These are phyloP conservation scores for Aphanocladium album DNA, from an alignment of 2,329 filamentous ascomycete species.

Conservation along the genomic window DNA sequence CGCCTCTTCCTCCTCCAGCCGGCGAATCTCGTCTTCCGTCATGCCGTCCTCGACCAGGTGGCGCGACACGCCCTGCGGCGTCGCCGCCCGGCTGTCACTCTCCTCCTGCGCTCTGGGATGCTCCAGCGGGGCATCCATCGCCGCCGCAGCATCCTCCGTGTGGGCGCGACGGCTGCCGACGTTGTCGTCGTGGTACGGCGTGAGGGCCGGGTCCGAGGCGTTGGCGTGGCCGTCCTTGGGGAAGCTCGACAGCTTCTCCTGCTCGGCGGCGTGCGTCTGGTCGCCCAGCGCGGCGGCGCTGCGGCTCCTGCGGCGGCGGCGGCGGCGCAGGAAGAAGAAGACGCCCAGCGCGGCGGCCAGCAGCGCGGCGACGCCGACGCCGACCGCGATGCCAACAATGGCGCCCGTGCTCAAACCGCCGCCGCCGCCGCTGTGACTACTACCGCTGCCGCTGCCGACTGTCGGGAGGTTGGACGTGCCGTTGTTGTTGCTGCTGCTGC, in stretches of 20 bases:
- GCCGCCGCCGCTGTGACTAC: neutral
- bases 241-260: conserved; percentile 22
- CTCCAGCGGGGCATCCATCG: neutral
- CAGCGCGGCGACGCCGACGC: conserved; percentile 32
- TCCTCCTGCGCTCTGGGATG: neutral
- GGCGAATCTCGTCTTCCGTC: conserved; percentile 51
- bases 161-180: conserved; percentile 9
- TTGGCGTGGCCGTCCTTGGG: conserved; percentile 33
- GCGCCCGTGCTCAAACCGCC: conserved; percentile 35
- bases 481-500: neutral
- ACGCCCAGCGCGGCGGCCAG: conserved; percentile 33
- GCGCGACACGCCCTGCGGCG: conserved; percentile 28
- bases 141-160: no score
- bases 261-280: neutral
- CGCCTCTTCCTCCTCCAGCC: conserved; percentile 54
- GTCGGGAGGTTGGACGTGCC: conserved; percentile 11
- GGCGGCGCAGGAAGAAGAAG: conserved; percentile 39
- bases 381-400: conserved; percentile 44
- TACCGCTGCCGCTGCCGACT: neutral
- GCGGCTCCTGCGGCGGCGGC: conserved; percentile 22
- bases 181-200: conserved; percentile 9
- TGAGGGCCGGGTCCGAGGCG: neutral
- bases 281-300: conserved; percentile 7
- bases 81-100: conserved; percentile 16
- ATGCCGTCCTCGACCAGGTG: conserved; percentile 57